Evolutionary conservation across 192 early-diverging fungal species (phyloP).

Genomic region (Coemansia sp.): DNA sequence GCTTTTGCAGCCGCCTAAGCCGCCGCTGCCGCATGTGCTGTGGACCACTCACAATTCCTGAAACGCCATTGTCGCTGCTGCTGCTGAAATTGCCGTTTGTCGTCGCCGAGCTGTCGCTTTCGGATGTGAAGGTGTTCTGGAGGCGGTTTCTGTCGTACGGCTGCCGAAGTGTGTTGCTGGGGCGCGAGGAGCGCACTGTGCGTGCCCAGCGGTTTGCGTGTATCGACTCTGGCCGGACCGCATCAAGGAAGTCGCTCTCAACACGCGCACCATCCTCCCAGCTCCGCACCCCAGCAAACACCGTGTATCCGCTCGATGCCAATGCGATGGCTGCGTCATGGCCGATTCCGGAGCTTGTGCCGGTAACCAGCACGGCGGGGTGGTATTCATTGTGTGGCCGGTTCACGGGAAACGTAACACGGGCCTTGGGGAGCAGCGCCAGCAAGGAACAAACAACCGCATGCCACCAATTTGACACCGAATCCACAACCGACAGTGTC

Average conservation of each 20-base stretch:
- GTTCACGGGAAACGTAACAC: conserved; percentile 29
- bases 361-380: conserved; percentile 55
- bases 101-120: conserved; percentile 3
- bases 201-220: conserved; percentile 23
- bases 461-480: conserved; percentile 52
- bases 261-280: conserved; percentile 54
- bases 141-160: background rate
- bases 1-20: conserved; percentile 15
- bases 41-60: background rate
- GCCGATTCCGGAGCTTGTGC: conserved; percentile 56
- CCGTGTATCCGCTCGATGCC: conserved; percentile 52
- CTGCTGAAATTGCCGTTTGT: background rate
- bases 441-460: conserved; percentile 35
- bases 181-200: conserved; percentile 1
- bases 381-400: conserved; percentile 30
- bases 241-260: conserved; percentile 38
- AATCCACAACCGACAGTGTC: conserved; percentile 36
- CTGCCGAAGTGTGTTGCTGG: background rate
- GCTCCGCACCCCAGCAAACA: conserved; percentile 57
- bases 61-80: conserved; percentile 5
- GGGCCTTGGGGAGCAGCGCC: conserved; percentile 52
- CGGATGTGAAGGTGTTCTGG: background rate
- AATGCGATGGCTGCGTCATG: conserved; percentile 54
- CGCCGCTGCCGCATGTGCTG: conserved; percentile 21
- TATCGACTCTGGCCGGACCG: conserved; percentile 19